phyloP scores from a whole-genome alignment of 2,329 filamentous ascomycete genomes.

The Colletotrichum shisoi region DNA sequence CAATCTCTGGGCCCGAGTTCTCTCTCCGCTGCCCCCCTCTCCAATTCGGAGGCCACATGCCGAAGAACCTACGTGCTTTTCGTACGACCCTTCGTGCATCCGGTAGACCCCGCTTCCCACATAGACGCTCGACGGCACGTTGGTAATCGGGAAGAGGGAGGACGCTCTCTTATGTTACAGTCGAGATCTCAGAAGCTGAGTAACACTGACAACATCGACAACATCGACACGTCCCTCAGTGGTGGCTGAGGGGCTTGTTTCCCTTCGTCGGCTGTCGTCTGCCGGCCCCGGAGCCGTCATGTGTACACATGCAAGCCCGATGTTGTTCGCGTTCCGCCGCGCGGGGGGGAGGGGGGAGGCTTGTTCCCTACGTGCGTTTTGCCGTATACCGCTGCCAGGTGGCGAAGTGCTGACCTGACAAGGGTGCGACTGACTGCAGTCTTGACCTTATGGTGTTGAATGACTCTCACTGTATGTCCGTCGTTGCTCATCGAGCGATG shows the following conservation, averaged over 20 bases:
- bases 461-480: not conserved
- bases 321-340: slow-evolving; percentile 29
- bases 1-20: slow-evolving; percentile 19
- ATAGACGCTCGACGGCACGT: not conserved
- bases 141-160: not conserved
- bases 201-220: slow-evolving; percentile 1
- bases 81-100: slow-evolving; percentile 28
- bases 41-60: slow-evolving; percentile 25
- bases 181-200: not conserved
- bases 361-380: slow-evolving; percentile 1
- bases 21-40: slow-evolving; percentile 33
- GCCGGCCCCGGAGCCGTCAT: slow-evolving; percentile 2
- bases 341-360: slow-evolving; percentile 20
- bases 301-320: slow-evolving; percentile 9
- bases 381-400: slow-evolving; percentile 2
- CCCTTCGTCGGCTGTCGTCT: not conserved
- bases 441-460: not conserved
- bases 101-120: slow-evolving; percentile 10
- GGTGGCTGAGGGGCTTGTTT: not conserved
- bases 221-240: not conserved
- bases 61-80: slow-evolving; percentile 24
- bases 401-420: not conserved
- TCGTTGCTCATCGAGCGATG: not conserved
- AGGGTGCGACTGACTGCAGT: not conserved
- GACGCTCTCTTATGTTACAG: not conserved